Evolutionary conservation across 1,284 basidiomycete genomes (phyloP), one percentile per base, ranked within the genome.

Genomic region (Malassezia globosa): DNA sequence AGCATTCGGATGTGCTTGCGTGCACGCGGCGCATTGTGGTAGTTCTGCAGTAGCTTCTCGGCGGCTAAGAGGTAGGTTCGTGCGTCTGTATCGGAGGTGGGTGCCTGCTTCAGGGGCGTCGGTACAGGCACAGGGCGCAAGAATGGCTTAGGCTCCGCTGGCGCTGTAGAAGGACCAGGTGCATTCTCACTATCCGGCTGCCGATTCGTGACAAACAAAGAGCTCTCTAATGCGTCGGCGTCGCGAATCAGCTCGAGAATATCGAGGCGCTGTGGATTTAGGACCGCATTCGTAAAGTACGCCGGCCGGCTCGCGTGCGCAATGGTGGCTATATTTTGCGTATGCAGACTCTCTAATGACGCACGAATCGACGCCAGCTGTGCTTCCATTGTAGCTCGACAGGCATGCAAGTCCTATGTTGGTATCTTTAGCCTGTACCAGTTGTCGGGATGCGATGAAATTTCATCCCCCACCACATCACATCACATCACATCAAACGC

Each of bases 1-100:
- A 70, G 59, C 14, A 53, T 49, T 39, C 64, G 64, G 51, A 70
- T 67, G 43, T 70, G 61, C 38, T 69, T 67, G 29, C 64, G 59
- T 1, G 64, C 61, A 18, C 65, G 49, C 5, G 64, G 58, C 2
- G 59, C 63, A 16, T 51, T 50, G 26, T 58, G 55, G 45, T 42
- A 47, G 39, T 31, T 46, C 21, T 36, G 37, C 19, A 46, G 29
- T 24, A 46, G 42, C 18, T 42, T 36, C 25, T 49, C 52, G n/a
- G 52, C 43, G 29, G 42, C 37, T 37, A 38, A 21, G 21, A 56
- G 33, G 37, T 37, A 39, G 19, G 36, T 38, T 13, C 31, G 46
- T 7, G 45, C 51, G 24, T 36, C 38, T 21, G 49, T 58, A 14
- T 59, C 48, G 45, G 60, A 65, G 21, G 58, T 59, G 29, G 60